A percentile compares a stretch with the other conserved stretches of the same genome.
Evolutionary conservation across 768 basidiomycete species (phyloP).

Genomic region (Chiua virens): DNA sequence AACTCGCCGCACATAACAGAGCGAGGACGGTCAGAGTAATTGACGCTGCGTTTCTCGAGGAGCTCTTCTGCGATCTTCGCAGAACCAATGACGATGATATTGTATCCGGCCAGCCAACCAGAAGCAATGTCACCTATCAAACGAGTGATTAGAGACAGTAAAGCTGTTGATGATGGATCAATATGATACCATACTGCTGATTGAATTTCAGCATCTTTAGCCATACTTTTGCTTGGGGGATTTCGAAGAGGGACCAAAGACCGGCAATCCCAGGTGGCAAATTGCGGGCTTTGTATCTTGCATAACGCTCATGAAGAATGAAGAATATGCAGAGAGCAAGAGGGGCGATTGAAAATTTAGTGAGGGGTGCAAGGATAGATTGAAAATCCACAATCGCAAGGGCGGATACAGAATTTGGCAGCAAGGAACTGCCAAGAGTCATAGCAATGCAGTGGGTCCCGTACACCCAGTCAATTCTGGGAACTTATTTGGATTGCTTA

Average conservation of each 20-base stretch:
- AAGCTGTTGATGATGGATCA: too few relatives aligned
- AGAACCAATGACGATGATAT: constrained; percentile 44
- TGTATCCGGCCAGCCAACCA: constrained; percentile 16
- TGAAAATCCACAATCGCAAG: too few relatives aligned
- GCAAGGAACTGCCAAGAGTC: too few relatives aligned
- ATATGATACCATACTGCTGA: constrained; percentile 2
- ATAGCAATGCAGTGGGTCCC: too few relatives aligned
- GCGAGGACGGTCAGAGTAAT: constrained; percentile 34
- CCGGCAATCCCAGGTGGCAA: constrained; percentile 8
- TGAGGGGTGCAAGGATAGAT: too few relatives aligned
- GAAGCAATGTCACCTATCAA: constrained; percentile 6
- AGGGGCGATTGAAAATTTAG: too few relatives aligned
- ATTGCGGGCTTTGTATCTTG: neutral
- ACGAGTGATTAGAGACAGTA: neutral
- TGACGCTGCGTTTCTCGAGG: constrained; percentile 43
- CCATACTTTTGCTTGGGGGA: constrained; percentile 5
- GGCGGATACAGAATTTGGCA: too few relatives aligned
- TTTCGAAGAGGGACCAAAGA: neutral
- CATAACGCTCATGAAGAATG: neutral
- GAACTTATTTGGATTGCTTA: too few relatives aligned
- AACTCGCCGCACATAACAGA: constrained; percentile 12
- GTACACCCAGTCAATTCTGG: too few relatives aligned
- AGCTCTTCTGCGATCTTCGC: constrained; percentile 40
- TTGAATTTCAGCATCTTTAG: constrained; percentile 1
- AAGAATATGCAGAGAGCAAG: too few relatives aligned